Evolutionary conservation across 495 filamentous ascomycete genomes (phyloP), one percentile per base, ranked within the genome.

Genomic region (Pseudomonodictys pantanalensis): DNA sequence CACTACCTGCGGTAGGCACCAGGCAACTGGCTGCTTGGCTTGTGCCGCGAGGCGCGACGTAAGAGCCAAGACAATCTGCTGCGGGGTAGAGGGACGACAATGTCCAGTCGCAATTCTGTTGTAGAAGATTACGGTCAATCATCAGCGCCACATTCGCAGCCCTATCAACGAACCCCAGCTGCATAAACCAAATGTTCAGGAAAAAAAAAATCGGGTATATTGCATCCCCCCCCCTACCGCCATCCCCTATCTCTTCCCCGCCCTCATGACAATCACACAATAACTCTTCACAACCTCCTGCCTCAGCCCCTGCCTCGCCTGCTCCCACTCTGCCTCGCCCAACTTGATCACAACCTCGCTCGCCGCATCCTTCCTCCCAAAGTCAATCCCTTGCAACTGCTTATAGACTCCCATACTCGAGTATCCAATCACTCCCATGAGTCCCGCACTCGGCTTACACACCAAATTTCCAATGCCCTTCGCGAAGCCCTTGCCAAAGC

Each of bases 271-370:
- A 4, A 64, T 62, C 20, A 47, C 33, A 33, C 80, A 71, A 86
- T 85, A 90, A 11, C 79, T 73, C 11, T 59, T 68, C 20, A 87
- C 67, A 8, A 88, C 76, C 52, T 84, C 80, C n/a, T 68, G 68
- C 12, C 79, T 75, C 71, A 88, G 83, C 62, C 79, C 78, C 2
- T 58, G 58, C 0, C 76, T 78, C 2, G 77, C 67, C 5, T 60
- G 54, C 12, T 72, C 70, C 53, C 76, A 77, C n/a, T 91, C 86
- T 46, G 83, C 78, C 33, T 83, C 77, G 2, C 89, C 89, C 68
- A 91, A 86, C n/a, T 80, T 68, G 25, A 85, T 85, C 2, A 88
- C 78, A 23, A 86, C 80, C 2, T 86, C 77, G 25, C 87, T 75
- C 28, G 90, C 87, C 45, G 88, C 86, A 52, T 83, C 86, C 5